Conservation (phyloP, 2,329 filamentous ascomycete species). For the Xylaria polymorpha region DNA sequence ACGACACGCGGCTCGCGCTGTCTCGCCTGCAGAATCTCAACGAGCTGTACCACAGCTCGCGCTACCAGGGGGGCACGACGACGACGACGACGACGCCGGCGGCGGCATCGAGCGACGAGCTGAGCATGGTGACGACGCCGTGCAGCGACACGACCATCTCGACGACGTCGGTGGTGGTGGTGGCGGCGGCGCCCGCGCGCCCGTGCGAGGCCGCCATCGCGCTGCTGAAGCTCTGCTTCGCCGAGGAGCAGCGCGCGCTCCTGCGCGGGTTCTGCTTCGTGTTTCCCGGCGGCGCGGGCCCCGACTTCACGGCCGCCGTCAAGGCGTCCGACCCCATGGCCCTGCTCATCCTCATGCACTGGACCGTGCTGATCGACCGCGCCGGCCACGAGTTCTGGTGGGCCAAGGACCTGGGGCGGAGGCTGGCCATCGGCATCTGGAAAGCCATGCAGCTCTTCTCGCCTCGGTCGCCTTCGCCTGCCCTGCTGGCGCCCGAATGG, state of each 20-base stretch:
- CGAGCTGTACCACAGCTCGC: slow-evolving; percentile 38
- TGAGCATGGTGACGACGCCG: slow-evolving; percentile 22
- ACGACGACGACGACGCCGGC: slow-evolving; percentile 31
- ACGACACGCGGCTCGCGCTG: slow-evolving; percentile 40
- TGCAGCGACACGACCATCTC: slow-evolving; percentile 21
- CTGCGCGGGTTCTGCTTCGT: slow-evolving; percentile 50
- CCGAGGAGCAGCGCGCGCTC: slow-evolving; percentile 50
- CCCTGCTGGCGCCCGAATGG: slow-evolving; percentile 41
- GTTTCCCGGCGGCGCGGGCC: slow-evolving; percentile 49
- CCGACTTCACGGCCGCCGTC: slow-evolving; percentile 49
- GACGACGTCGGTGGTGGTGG: not conserved
- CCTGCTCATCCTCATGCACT: slow-evolving; percentile 54
- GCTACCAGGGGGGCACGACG: not conserved
- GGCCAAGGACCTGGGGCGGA: slow-evolving; percentile 38
- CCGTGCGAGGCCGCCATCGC: slow-evolving; percentile 41
- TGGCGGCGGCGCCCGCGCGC: slow-evolving; percentile 21
- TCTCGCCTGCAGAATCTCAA: slow-evolving; percentile 42
- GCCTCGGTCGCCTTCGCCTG: slow-evolving; percentile 22
- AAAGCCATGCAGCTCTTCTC: slow-evolving; percentile 41
- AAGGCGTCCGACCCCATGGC: slow-evolving; percentile 51
- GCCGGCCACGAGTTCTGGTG: slow-evolving; percentile 46
- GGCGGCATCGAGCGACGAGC: slow-evolving; percentile 25
- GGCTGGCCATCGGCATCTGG: slow-evolving; percentile 45
- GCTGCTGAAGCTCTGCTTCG: slow-evolving; percentile 50
- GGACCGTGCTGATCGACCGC: slow-evolving; percentile 51